Evolutionary conservation across 352 stramenopile species (phyloP).

Genomic region (Pythium phragmiticola): DNA sequence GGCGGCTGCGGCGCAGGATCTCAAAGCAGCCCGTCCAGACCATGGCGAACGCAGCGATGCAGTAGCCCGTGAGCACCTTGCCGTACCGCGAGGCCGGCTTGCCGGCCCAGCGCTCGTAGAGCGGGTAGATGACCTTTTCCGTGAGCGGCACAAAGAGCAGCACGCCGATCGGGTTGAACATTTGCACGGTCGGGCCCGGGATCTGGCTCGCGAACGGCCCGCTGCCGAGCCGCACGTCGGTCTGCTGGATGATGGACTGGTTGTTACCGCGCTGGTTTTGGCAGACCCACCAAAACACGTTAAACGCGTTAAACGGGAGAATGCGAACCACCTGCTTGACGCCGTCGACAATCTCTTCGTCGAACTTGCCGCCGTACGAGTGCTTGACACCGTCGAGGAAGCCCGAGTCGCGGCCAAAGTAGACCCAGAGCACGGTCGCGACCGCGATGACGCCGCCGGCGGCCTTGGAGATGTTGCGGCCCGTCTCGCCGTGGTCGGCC

Average conservation of each 20-base stretch:
- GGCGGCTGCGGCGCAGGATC: conserved; percentile 20
- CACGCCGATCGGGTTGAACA: conserved; percentile 47
- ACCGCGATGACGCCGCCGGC: conserved; percentile 23
- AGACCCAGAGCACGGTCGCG: conserved; percentile 48
- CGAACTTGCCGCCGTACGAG: conserved; percentile 39
- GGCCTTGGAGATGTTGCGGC: conserved; percentile 12
- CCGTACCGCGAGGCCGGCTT: conserved; percentile 38
- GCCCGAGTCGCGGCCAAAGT: conserved; percentile 40
- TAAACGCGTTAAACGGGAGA: conserved; percentile 57
- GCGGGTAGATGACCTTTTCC: conserved; percentile 40
- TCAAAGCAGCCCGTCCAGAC: conserved; percentile 28
- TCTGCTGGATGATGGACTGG: conserved; percentile 69
- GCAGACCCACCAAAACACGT: conserved; percentile 56
- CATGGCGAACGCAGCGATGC: conserved; percentile 20
- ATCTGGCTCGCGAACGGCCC: conserved; percentile 39
- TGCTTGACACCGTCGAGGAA: conserved; percentile 49
- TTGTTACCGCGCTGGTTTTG: conserved; percentile 76
- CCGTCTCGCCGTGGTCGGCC: conserved; percentile 21
- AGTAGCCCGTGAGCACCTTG: conserved; percentile 18
- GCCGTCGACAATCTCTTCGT: conserved; percentile 41
- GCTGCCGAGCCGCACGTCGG: conserved; percentile 36
- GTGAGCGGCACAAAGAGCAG: conserved; percentile 43
- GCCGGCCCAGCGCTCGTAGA: conserved; percentile 39
- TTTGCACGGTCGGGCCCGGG: conserved; percentile 43
- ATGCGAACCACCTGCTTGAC: conserved; percentile 58